These are phyloP conservation scores for Aspergillus clavatus DNA, from an alignment of 2,329 filamentous ascomycete genomes.

Conservation along the genomic window DNA sequence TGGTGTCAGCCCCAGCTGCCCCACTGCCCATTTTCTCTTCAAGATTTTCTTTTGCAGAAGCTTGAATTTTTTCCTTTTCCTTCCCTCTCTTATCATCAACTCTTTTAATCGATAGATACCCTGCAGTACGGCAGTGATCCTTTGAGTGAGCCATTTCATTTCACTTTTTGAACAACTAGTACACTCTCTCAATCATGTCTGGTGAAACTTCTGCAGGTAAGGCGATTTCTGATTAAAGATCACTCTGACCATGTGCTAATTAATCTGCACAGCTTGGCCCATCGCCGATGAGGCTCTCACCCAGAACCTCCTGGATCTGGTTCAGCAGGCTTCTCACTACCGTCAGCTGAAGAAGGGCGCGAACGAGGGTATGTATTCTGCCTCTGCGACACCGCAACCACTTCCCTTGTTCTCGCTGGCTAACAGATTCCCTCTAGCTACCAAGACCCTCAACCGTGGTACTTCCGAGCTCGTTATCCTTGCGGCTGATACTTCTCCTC, in stretches of 20 bases:
- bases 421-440: constrained; percentile 43
- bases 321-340: constrained; percentile 62
- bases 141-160: constrained; percentile 34
- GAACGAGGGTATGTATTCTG: constrained; percentile 56
- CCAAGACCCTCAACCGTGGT: constrained; percentile 87
- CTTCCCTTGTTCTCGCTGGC: neutral
- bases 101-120: constrained; percentile 6
- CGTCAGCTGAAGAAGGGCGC: constrained; percentile 84
- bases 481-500: constrained; percentile 78
- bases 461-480: constrained; percentile 85
- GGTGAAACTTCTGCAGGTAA: constrained; percentile 29
- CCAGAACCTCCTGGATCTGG: constrained; percentile 76
- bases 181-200: constrained; percentile 24
- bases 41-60: constrained; percentile 11
- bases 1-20: neutral
- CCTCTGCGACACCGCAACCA: neutral
- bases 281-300: constrained; percentile 68
- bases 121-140: constrained; percentile 32
- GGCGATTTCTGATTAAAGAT: constrained; percentile 1
- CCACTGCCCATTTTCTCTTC: constrained; percentile 1
- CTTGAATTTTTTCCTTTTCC: too few species aligned
- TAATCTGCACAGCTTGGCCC: constrained; percentile 55
- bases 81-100: neutral
- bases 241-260: constrained; percentile 7
- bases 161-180: constrained; percentile 17